Conservation (phyloP, 106 monocot species). For the Dendrobium chrysotoxum region DNA sequence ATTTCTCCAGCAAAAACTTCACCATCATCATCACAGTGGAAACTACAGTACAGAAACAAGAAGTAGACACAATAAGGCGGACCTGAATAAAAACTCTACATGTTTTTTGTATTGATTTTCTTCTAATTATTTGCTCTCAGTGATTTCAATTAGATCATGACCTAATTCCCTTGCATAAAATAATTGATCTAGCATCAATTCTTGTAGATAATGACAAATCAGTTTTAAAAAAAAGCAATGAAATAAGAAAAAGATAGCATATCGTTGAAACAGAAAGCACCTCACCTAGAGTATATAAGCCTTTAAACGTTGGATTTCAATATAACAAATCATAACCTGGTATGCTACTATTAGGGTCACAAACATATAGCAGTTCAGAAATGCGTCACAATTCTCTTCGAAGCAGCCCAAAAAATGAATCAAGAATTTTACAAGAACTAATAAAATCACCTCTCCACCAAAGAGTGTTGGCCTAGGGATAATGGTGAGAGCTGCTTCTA, state of each 20-base stretch:
- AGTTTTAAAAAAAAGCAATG: background rate
- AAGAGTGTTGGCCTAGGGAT: conserved; percentile 69
- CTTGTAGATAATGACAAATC: background rate
- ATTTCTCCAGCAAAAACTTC: too few relatives aligned
- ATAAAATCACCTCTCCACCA: conserved; percentile 79
- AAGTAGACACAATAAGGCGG: too few relatives aligned
- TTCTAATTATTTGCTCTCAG: too few relatives aligned
- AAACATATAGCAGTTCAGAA: background rate
- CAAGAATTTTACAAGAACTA: background rate
- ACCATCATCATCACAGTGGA: too few relatives aligned
- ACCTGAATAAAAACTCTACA: too few relatives aligned
- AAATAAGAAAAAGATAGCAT: background rate
- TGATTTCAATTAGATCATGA: too few relatives aligned
- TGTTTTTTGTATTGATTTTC: too few relatives aligned
- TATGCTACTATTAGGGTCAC: background rate
- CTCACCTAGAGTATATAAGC: background rate
- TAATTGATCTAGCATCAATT: too few relatives aligned
- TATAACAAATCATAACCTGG: too few relatives aligned
- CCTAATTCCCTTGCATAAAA: too few relatives aligned
- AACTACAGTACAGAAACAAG: too few relatives aligned
- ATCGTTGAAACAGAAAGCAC: background rate
- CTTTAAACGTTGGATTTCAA: too few relatives aligned
- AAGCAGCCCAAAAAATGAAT: background rate
- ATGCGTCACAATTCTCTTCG: background rate
- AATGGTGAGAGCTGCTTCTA: conserved; percentile 91